A percentile compares a stretch with the other conserved stretches of the same genome.
phyloP scores from a whole-genome alignment of 371 early-diverging fungal species.

The Mucor mucedo region DNA sequence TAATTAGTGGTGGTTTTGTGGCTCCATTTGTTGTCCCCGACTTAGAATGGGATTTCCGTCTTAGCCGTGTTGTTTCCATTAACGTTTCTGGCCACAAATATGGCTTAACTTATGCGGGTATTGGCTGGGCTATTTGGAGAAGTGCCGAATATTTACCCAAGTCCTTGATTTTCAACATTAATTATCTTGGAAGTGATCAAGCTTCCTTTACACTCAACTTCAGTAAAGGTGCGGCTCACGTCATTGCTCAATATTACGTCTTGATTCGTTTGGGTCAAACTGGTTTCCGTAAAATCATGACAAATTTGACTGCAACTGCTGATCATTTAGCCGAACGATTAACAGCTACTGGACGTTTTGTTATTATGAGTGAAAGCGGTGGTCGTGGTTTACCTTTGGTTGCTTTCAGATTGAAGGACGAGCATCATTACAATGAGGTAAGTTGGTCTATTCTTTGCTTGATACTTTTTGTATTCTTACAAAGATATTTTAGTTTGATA shows the following conservation, averaged over 20 bases:
- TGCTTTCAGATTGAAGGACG: constrained; percentile 58
- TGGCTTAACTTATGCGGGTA: constrained; percentile 72
- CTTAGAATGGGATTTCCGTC: constrained; percentile 77
- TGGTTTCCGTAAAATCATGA: constrained; percentile 69
- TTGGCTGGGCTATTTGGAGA: constrained; percentile 76
- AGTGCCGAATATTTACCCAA: constrained; percentile 62
- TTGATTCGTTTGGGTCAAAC: constrained; percentile 65
- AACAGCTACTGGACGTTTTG: constrained; percentile 61
- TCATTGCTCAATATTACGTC: constrained; percentile 74
- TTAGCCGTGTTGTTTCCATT: constrained; percentile 70
- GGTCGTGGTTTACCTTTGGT: constrained; percentile 68
- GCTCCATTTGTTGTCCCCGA: constrained; percentile 78
- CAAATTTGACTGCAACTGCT: constrained; percentile 50
- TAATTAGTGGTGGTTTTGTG: constrained; percentile 71
- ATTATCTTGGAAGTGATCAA: constrained; percentile 65
- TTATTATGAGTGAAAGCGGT: constrained; percentile 54
- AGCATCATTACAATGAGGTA: constrained; percentile 40
- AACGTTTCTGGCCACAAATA: constrained; percentile 81
- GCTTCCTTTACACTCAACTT: constrained; percentile 77
- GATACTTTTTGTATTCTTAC: not conserved
- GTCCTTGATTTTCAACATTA: constrained; percentile 71
- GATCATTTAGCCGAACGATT: constrained; percentile 58
- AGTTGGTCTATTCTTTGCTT: not conserved
- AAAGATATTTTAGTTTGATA: constrained; percentile 40
- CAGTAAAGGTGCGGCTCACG: constrained; percentile 63